These are phyloP conservation scores for Lepidium sativum DNA, from an alignment of 345 rosid species.

Conservation along the genomic window DNA sequence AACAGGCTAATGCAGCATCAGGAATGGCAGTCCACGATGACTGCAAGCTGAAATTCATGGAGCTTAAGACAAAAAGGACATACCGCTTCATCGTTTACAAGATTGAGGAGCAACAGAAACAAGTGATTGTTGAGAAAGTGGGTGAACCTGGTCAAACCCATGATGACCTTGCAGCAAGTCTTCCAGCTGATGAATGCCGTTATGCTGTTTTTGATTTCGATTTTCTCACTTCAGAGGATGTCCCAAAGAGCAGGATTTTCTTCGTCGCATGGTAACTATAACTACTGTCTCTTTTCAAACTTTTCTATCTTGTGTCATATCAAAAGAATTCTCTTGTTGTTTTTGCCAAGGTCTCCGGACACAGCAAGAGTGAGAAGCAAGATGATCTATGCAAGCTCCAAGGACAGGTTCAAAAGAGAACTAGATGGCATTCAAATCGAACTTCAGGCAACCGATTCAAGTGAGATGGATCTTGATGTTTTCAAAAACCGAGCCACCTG, in stretches of 20 bases:
- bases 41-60: conserved; percentile 49
- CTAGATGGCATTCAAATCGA: conserved; percentile 51
- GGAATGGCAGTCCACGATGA: conserved; percentile 60
- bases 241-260: conserved; percentile 51
- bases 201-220: conserved; percentile 41
- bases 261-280: conserved; percentile 42
- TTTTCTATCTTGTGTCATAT: neutral
- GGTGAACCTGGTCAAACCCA: conserved; percentile 44
- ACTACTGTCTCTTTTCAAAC: neutral
- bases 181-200: conserved; percentile 41
- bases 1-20: conserved; percentile 49
- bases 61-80: conserved; percentile 47
- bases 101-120: conserved; percentile 52
- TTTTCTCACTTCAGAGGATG: conserved; percentile 47
- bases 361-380: conserved; percentile 51
- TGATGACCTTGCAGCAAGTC: conserved; percentile 42
- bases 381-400: conserved; percentile 60
- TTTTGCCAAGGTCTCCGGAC: conserved; percentile 43
- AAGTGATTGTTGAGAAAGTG: conserved; percentile 44
- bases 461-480: conserved; percentile 54
- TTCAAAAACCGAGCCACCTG: conserved; percentile 42
- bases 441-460: conserved; percentile 58
- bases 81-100: conserved; percentile 45
- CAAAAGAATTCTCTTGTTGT: neutral
- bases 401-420: conserved; percentile 60